Base-by-base conservation (phyloP, 208 protist genomes). In the Lotmaria passim region DNA sequence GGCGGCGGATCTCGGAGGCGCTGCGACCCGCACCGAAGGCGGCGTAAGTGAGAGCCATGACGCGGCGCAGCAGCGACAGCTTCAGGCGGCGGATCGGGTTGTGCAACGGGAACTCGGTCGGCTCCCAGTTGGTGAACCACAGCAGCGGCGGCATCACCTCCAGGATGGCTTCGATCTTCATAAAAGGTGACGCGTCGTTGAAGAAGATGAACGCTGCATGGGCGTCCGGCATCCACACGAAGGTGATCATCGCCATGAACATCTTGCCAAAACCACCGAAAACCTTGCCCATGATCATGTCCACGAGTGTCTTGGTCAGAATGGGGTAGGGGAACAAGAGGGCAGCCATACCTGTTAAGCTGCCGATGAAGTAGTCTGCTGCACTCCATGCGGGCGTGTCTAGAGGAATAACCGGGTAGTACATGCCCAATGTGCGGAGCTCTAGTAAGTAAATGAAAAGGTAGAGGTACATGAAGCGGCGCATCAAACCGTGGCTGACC, bases 71-170 rank as follows among this genome's bases (percentile, higher is more conserved):
- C 23, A 81, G 48, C 11, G 74, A 65, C 19, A 84, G 66, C 70
- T 84, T 84, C 56, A 84, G 26, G 2, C 63, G 60, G 17, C 74
- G 68, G 31, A 78, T 78, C 34, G 75, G 75, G 52, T 84, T 84
- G 46, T 74, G 73, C 50, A 79, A 34, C 12, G 69, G 52, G 68
- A 81, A 81, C 61, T 81, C 70, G 24, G 50, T 47, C 41, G 79
- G 73, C 69, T 84, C 79, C 73, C 79, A 80, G 65, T 66, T 77
- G 0, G 69, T 39, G 44, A 78, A 80, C 79, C 79, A 84, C 65
- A 84, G 53, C 55, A 84, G 48, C 0, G 73, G 39, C 19, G 73
- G 69, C 48, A 76, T 66, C 38, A 68, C 23, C 7, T 65, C 43
- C 12, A 80, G 69, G 4, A 69, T 50, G 4, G 50, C 55, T 56